These are phyloP conservation scores for Ceriops tagal DNA, from an alignment of 345 rosid genomes.

Conservation along the genomic window DNA sequence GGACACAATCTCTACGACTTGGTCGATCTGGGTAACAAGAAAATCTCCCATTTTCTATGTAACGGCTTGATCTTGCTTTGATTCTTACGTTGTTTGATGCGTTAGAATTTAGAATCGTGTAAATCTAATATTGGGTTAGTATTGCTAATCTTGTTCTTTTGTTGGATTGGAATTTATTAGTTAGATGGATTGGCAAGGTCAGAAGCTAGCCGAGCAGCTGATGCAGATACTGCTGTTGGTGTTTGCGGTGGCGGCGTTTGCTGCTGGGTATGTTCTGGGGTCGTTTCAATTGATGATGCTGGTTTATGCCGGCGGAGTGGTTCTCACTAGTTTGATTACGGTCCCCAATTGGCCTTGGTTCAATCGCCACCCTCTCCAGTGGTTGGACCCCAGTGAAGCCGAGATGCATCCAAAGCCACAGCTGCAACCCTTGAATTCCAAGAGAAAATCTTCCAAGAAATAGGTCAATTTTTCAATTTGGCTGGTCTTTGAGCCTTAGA, in stretches of 20 bases:
- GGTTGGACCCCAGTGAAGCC: conserved; percentile 77
- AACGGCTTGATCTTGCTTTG: too few species aligned
- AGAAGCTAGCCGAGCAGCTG: conserved; percentile 83
- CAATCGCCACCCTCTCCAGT: conserved; percentile 69
- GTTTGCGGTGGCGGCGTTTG: conserved; percentile 51
- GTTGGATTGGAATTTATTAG: neutral
- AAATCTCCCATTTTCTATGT: too few species aligned
- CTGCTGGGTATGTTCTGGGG: conserved; percentile 46
- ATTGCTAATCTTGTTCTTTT: neutral
- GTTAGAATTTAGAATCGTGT: too few species aligned
- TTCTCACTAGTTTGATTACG: conserved; percentile 59
- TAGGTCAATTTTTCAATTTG: conserved; percentile 25
- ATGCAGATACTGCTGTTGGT: conserved; percentile 80
- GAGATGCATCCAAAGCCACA: conserved; percentile 82
- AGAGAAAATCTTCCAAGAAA: conserved; percentile 67
- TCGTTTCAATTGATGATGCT: conserved; percentile 77
- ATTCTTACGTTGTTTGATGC: too few species aligned
- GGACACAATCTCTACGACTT: too few species aligned
- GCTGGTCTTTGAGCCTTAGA: neutral
- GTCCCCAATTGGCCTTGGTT: conserved; percentile 92
- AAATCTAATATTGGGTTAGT: neutral
- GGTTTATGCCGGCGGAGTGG: conserved; percentile 74
- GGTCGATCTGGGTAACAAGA: too few species aligned
- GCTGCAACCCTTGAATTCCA: conserved; percentile 35
- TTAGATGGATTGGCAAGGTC: conserved; percentile 98